A percentile compares a stretch with the other conserved stretches of the same genome.
These are phyloP conservation scores for Lyophyllum semitale DNA, from an alignment of 768 basidiomycete species.

Conservation along the genomic window DNA sequence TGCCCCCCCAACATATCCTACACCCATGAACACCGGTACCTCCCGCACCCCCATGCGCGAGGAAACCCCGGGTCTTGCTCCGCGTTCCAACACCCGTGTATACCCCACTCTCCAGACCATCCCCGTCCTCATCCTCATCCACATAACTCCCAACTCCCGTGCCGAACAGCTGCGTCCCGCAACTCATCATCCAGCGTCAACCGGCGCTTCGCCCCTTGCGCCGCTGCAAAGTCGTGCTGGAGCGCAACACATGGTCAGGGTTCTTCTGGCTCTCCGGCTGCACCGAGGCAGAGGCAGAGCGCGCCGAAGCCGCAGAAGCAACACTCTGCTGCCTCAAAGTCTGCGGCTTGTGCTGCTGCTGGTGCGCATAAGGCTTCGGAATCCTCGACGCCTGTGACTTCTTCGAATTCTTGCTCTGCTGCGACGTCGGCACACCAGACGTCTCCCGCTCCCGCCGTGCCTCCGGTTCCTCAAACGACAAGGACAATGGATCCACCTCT, in stretches of 20 bases:
- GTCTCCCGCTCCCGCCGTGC: not conserved
- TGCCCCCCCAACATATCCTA: slow-evolving; percentile 64
- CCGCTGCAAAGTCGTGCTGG: not conserved
- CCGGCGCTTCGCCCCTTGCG: slow-evolving; percentile 23
- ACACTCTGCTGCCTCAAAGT: not conserved
- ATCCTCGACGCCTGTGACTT: slow-evolving; percentile 2
- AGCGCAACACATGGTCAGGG: not conserved
- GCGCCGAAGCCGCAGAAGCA: not conserved
- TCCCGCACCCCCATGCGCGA: slow-evolving; percentile 76
- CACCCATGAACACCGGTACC: slow-evolving; percentile 72
- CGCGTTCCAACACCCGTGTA: slow-evolving; percentile 57
- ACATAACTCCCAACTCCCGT: too few species aligned
- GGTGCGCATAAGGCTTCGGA: not conserved
- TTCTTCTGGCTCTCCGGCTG: too few species aligned
- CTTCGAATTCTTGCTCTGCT: not conserved
- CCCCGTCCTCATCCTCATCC: slow-evolving; percentile 36
- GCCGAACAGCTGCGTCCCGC: slow-evolving; percentile 37
- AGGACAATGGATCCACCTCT: slow-evolving; percentile 37
- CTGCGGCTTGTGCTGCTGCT: not conserved
- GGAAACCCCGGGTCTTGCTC: slow-evolving; percentile 58
- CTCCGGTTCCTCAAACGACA: slow-evolving; percentile 24
- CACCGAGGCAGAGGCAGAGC: slow-evolving; percentile 6
- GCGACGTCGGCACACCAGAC: not conserved
- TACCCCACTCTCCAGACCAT: slow-evolving; percentile 51
- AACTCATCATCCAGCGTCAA: slow-evolving; percentile 73